Percentiles rank a stretch among this genome's conserved stretches.
Conservation (phyloP, 768 basidiomycete species). For the Pisolithus sp. region DNA sequence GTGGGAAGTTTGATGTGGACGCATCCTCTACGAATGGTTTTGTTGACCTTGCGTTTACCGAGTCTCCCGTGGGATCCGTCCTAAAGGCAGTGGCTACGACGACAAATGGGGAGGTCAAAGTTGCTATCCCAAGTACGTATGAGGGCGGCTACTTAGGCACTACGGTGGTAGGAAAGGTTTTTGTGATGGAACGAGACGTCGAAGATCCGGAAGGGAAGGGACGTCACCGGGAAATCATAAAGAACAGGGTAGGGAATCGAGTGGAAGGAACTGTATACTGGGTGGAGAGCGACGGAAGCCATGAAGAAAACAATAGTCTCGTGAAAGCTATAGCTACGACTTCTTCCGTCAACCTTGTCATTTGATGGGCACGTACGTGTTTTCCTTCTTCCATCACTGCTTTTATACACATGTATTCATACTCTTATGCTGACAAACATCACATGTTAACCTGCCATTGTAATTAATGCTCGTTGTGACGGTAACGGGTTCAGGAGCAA, state of each 20-base stretch:
- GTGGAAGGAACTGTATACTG: conserved; percentile 19
- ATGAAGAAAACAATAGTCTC: conserved; percentile 11
- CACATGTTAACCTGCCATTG: too few species aligned
- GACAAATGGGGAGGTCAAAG: background rate
- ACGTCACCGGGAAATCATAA: conserved; percentile 25
- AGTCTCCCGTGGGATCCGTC: conserved; percentile 30
- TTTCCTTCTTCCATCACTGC: background rate
- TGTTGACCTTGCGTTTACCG: conserved; percentile 22
- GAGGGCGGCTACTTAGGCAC: conserved; percentile 36
- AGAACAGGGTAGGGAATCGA: background rate
- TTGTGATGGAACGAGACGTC: conserved; percentile 13
- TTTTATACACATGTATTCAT: background rate
- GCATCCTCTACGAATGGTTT: conserved; percentile 24
- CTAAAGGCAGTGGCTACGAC: conserved; percentile 10
- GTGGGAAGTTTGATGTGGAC: conserved; percentile 29
- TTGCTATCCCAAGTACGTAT: conserved; percentile 12
- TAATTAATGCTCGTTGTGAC: too few species aligned
- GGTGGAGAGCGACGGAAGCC: conserved; percentile 16
- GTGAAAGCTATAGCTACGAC: conserved; percentile 11
- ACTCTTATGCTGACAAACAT: background rate
- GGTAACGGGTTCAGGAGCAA: too few species aligned
- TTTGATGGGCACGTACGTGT: conserved; percentile 11
- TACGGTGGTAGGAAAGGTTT: conserved; percentile 17
- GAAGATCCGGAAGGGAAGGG: conserved; percentile 32
- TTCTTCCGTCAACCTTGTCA: conserved; percentile 8